These are phyloP conservation scores for Sclerotinia minor DNA, from an alignment of 2,329 filamentous ascomycete species.

Conservation along the genomic window DNA sequence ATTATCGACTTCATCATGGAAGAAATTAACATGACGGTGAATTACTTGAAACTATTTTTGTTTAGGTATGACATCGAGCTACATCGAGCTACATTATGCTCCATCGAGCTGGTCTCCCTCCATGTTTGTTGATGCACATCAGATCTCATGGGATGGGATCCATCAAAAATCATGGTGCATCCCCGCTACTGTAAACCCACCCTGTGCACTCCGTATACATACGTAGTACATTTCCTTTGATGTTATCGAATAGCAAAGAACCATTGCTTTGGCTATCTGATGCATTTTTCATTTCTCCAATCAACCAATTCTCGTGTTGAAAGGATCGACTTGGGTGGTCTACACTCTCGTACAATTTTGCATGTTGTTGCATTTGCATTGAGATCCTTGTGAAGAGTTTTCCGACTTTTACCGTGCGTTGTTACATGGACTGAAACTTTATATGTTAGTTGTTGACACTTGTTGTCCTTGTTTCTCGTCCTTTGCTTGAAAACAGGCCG, in stretches of 20 bases:
- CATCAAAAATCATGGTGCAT: neutral
- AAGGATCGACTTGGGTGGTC: conserved; percentile 4
- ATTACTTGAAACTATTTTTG: neutral
- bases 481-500: conserved; percentile 1
- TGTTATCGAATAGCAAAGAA: neutral
- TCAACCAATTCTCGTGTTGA: neutral
- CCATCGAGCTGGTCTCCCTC: neutral
- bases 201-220: neutral
- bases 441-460: neutral
- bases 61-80: conserved; percentile 18
- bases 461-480: neutral
- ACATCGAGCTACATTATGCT: conserved; percentile 8
- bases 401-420: neutral
- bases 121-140: neutral
- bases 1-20: conserved; percentile 11
- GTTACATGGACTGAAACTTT: neutral
- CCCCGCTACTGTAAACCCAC: conserved; percentile 1
- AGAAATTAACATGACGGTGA: conserved; percentile 1
- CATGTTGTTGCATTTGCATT: neutral
- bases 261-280: neutral
- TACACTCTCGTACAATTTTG: conserved; percentile 4
- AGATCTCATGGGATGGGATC: neutral
- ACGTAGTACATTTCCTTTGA: neutral
- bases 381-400: neutral
- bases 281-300: neutral